Base-by-base conservation (phyloP, 371 early-diverging fungal genomes). In the Mucor ambiguus region DNA sequence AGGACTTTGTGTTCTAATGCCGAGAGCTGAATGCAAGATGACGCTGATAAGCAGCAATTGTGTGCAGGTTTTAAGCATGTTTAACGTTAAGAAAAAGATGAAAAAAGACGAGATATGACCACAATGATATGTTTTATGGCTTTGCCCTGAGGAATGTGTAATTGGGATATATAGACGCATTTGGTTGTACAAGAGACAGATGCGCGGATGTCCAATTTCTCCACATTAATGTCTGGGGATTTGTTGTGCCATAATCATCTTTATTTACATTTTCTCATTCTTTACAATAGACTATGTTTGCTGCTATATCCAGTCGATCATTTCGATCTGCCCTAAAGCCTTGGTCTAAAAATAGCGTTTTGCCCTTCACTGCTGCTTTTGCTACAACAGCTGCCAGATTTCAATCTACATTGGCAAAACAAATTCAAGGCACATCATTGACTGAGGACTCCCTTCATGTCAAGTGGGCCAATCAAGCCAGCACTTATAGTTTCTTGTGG, bases 401-500 rank as follows among this genome's bases (percentile, higher is more conserved):
- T 2, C 28, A 52, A 5, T 26, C 52, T 28, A 52, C 52, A 16
- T 52, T 28, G 52, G 24, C 52, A 6, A 28, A 28, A 4, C 52
- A 52, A 16, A 16, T 52, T 28, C 16, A 52, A 14, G 28, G 26
- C 28, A 28, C 24, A 16, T 52, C 52, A 16, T 28, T 52, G 24
- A 52, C 24, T 33, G 35, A 64, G 9, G 68, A 69, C 20, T 52
- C 63, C 16, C 57, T 77, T 14, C 64, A 72, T 56, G 58, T 77
- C 62, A 64, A 72, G 29, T 77, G 77, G 77, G 16, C 56, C 20
- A 33, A 67, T 5, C 46, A 46, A 11, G 58, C 62, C 28, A 66
- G 70, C 44, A 61, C 68, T 14, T 90, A 87, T 72, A 83, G 87
- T 69, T 81, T 84, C 69, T 60, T 86, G 12, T 95, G 95, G 95